Percentiles rank a stretch among this genome's conserved stretches.
Conservation (phyloP, 169 alveolate genomes). For the Perkinsus chesapeaki region DNA sequence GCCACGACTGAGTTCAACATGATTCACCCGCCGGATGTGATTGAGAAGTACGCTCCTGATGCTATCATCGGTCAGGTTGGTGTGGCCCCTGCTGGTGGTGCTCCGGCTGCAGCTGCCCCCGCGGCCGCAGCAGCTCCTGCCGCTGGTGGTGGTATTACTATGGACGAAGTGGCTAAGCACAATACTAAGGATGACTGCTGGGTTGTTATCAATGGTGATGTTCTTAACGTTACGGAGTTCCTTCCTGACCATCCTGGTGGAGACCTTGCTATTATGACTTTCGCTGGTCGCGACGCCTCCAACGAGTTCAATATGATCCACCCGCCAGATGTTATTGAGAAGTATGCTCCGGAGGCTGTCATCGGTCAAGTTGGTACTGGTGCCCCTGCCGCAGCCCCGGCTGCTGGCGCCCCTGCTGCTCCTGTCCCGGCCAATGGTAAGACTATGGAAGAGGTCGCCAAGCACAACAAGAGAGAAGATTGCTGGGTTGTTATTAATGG, state of each 20-base stretch:
- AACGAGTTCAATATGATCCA: background rate
- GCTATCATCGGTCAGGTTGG: constrained; percentile 21
- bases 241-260: constrained; percentile 57
- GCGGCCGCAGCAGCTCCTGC: background rate
- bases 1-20: constrained; percentile 5
- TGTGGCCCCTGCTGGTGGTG: constrained; percentile 5
- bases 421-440: background rate
- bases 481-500: constrained; percentile 48
- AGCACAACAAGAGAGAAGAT: constrained; percentile 42
- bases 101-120: background rate
- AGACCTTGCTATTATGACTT: constrained; percentile 27
- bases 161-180: background rate
- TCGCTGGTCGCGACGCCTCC: constrained; percentile 36
- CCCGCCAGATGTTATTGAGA: constrained; percentile 33
- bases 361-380: background rate
- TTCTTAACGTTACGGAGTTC: constrained; percentile 49
- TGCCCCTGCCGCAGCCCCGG: constrained; percentile 16
- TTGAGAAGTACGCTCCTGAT: constrained; percentile 32
- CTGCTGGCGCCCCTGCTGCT: constrained; percentile 6
- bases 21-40: constrained; percentile 39
- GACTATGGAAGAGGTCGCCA: constrained; percentile 37
- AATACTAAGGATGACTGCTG: constrained; percentile 33
- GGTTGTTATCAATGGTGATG: constrained; percentile 42
- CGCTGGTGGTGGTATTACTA: background rate
- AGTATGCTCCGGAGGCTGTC: constrained; percentile 27